Evolutionary conservation across 2,329 filamentous ascomycete genomes (phyloP).

Genomic region (Verticillium isaacii): DNA sequence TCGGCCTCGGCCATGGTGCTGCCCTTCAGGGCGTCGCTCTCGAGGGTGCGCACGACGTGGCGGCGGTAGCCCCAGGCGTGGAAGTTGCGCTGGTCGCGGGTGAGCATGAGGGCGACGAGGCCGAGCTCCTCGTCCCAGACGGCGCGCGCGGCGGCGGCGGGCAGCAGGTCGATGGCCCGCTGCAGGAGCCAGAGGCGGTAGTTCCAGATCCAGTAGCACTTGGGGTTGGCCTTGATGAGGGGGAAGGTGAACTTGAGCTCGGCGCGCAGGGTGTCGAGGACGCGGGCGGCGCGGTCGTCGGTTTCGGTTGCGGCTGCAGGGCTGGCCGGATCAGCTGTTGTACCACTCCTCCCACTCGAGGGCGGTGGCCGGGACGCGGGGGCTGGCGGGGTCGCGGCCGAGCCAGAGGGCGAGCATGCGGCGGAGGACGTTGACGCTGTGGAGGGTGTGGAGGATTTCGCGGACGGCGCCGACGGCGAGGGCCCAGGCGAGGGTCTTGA

Average conservation of each 20-base stretch:
- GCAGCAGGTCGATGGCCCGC: constrained; percentile 62
- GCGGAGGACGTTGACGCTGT: constrained; percentile 59
- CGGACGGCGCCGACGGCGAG: constrained; percentile 50
- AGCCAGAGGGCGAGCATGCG: constrained; percentile 51
- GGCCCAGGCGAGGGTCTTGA: constrained; percentile 47
- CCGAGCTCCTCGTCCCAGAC: constrained; percentile 84
- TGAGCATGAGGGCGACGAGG: constrained; percentile 83
- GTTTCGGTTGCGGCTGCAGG: neutral
- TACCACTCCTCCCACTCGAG: constrained; percentile 48
- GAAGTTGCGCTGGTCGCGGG: constrained; percentile 83
- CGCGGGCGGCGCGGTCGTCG: constrained; percentile 8
- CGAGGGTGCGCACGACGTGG: constrained; percentile 70
- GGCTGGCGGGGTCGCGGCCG: constrained; percentile 44
- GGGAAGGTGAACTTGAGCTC: constrained; percentile 83
- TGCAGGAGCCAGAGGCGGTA: constrained; percentile 83
- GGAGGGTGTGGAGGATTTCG: constrained; percentile 47
- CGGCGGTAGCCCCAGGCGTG: constrained; percentile 94
- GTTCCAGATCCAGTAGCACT: constrained; percentile 99
- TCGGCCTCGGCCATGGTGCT: constrained; percentile 71
- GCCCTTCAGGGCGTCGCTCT: constrained; percentile 49
- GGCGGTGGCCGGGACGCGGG: constrained; percentile 35
- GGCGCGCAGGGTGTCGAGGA: constrained; percentile 48
- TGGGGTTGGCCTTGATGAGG: constrained; percentile 79
- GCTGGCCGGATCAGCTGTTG: constrained; percentile 38
- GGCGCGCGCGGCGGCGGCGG: constrained; percentile 46